These are phyloP conservation scores for Volvox africanus DNA, from an alignment of 139 green algal genomes.

Conservation along the genomic window DNA sequence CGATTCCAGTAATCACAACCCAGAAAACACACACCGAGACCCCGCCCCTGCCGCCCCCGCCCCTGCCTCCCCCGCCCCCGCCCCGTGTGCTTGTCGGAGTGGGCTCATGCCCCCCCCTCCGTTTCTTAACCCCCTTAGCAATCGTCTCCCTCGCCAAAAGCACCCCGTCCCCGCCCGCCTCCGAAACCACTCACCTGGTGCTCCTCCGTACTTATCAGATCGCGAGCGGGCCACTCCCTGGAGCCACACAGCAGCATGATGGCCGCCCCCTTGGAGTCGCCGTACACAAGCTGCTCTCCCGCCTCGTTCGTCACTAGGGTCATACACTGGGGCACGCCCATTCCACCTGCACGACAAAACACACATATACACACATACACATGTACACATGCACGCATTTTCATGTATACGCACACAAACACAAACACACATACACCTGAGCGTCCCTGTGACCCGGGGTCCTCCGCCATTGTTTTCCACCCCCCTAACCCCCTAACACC, in stretches of 20 bases:
- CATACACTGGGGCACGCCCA: conserved; percentile 80
- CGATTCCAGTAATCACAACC: too few species aligned
- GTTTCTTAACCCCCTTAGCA: background rate
- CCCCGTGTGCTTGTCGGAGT: too few species aligned
- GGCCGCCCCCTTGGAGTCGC: conserved; percentile 70
- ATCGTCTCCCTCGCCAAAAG: background rate
- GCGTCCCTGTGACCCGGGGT: background rate
- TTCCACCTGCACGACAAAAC: conserved; percentile 40
- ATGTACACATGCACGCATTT: background rate
- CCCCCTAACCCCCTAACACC: background rate
- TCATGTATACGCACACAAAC: background rate
- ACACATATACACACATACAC: background rate
- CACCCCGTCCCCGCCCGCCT: background rate
- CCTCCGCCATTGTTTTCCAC: background rate
- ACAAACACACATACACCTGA: background rate
- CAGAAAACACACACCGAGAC: background rate
- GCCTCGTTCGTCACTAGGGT: conserved; percentile 63
- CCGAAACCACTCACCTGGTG: conserved; percentile 51
- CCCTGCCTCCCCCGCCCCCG: background rate
- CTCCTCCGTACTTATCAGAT: conserved; percentile 77
- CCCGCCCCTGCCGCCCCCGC: background rate
- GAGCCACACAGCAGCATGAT: conserved; percentile 77
- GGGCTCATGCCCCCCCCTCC: background rate
- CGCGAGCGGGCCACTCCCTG: conserved; percentile 66
- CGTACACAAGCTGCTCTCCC: conserved; percentile 77